Percentiles rank a stretch among this genome's conserved stretches.
These are phyloP conservation scores for Nepenthes alata DNA, from an alignment of 179 eudicot species.

Conservation along the genomic window DNA sequence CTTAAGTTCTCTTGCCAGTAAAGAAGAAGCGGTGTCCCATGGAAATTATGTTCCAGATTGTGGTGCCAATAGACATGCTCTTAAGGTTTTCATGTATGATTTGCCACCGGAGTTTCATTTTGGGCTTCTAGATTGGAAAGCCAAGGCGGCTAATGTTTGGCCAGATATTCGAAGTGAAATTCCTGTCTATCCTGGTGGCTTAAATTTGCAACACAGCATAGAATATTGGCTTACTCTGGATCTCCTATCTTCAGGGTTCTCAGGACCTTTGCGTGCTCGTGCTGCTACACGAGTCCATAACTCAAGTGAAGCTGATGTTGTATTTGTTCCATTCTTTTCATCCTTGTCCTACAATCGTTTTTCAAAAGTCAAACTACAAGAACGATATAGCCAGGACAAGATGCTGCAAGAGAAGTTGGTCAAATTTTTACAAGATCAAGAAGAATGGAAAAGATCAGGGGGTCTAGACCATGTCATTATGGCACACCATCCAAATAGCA, in stretches of 20 bases:
- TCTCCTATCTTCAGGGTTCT: slow-evolving; percentile 60
- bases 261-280: slow-evolving; percentile 24
- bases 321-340: slow-evolving; percentile 88
- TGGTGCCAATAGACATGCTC: slow-evolving; percentile 9
- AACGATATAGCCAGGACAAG: slow-evolving; percentile 36
- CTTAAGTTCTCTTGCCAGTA: slow-evolving; percentile 5
- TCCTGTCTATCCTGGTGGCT: slow-evolving; percentile 78
- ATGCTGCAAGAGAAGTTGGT: slow-evolving; percentile 62
- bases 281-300: slow-evolving; percentile 57
- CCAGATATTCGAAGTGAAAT: slow-evolving; percentile 51
- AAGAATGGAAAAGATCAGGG: slow-evolving; percentile 88
- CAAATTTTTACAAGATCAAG: slow-evolving; percentile 40
- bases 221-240: slow-evolving; percentile 95
- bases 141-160: slow-evolving; percentile 50
- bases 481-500: slow-evolving; percentile 93
- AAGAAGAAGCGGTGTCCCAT: slow-evolving; percentile 1
- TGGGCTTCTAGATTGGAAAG: slow-evolving; percentile 56
- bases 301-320: slow-evolving; percentile 77
- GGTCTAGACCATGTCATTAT: slow-evolving; percentile 72
- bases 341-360: slow-evolving; percentile 61
- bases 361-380: slow-evolving; percentile 34
- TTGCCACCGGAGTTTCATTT: slow-evolving; percentile 81
- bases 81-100: slow-evolving; percentile 85
- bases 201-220: slow-evolving; percentile 85
- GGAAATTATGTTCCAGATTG: slow-evolving; percentile 5